A percentile compares a stretch with the other conserved stretches of the same genome.
Conservation (phyloP, 768 basidiomycete species). For the Termitomyces sp. region DNA sequence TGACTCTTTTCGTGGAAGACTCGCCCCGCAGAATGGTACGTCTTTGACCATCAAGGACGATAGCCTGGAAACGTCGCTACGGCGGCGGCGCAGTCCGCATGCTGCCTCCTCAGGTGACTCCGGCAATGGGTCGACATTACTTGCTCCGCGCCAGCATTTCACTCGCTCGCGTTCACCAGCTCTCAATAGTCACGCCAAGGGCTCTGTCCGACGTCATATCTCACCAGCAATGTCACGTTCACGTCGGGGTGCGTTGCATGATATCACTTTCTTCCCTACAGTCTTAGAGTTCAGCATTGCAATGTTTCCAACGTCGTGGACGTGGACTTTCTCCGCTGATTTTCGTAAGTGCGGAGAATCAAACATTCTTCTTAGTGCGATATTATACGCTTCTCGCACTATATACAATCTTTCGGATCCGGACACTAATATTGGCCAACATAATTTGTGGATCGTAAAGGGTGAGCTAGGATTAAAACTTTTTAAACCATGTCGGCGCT, state of each 20-base stretch:
- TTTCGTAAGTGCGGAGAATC: conserved; percentile 61
- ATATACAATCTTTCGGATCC: conserved; percentile 33
- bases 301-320: conserved; percentile 35
- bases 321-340: conserved; percentile 55
- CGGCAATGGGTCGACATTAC: conserved; percentile 26
- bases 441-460: conserved; percentile 44
- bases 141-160: conserved; percentile 44
- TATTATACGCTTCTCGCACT: conserved; percentile 51
- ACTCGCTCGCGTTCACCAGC: conserved; percentile 74
- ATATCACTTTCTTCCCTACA: conserved; percentile 42
- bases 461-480: conserved; percentile 32
- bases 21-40: conserved; percentile 26
- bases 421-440: conserved; percentile 16
- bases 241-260: conserved; percentile 29
- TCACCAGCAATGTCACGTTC: conserved; percentile 42
- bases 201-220: conserved; percentile 22
- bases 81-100: conserved; percentile 27
- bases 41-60: conserved; percentile 19
- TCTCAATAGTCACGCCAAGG: conserved; percentile 32
- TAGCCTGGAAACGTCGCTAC: conserved; percentile 22
- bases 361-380: conserved; percentile 58
- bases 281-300: conserved; percentile 41
- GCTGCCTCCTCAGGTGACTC: conserved; percentile 37
- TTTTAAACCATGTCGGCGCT: conserved; percentile 1
- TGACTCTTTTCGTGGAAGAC: conserved; percentile 40